Evolutionary conservation across 768 basidiomycete species (phyloP).

Genomic region (Leccinellum luteum): DNA sequence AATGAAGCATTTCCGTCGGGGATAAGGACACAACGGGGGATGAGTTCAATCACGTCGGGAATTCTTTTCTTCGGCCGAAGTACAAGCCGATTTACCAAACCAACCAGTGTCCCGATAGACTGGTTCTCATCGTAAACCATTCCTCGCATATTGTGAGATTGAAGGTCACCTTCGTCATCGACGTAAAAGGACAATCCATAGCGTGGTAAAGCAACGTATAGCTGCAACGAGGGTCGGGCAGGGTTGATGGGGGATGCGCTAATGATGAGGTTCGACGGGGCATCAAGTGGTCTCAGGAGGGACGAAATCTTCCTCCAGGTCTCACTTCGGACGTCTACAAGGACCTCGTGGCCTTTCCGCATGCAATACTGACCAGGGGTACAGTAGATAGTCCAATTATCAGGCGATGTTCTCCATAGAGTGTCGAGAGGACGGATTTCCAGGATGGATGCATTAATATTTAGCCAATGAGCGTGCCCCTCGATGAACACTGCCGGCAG

Average conservation of each 20-base stretch:
- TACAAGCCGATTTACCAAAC: conserved; percentile 40
- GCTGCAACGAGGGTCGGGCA: neutral
- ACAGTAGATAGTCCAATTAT: conserved; percentile 23
- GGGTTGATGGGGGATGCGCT: neutral
- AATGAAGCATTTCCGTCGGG: conserved; percentile 31
- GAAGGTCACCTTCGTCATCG: conserved; percentile 28
- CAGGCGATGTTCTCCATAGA: conserved; percentile 14
- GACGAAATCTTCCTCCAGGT: conserved; percentile 22
- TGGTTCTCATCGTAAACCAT: conserved; percentile 41
- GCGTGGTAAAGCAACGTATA: conserved; percentile 37
- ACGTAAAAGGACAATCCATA: conserved; percentile 39
- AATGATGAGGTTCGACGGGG: conserved; percentile 16
- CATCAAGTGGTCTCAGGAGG: conserved; percentile 14
- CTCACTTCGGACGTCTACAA: conserved; percentile 27
- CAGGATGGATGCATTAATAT: conserved; percentile 14
- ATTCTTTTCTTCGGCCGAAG: conserved; percentile 26
- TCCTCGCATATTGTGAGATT: conserved; percentile 37
- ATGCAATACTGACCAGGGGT: conserved; percentile 2
- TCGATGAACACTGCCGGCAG: conserved; percentile 18
- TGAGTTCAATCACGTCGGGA: neutral
- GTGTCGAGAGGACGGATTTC: conserved; percentile 24
- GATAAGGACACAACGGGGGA: conserved; percentile 31
- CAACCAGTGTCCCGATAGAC: conserved; percentile 41
- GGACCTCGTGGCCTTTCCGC: neutral
- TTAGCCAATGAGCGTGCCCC: conserved; percentile 28